Conservation (phyloP, 2,329 filamentous ascomycete species). For the Cercospora citrullina region DNA sequence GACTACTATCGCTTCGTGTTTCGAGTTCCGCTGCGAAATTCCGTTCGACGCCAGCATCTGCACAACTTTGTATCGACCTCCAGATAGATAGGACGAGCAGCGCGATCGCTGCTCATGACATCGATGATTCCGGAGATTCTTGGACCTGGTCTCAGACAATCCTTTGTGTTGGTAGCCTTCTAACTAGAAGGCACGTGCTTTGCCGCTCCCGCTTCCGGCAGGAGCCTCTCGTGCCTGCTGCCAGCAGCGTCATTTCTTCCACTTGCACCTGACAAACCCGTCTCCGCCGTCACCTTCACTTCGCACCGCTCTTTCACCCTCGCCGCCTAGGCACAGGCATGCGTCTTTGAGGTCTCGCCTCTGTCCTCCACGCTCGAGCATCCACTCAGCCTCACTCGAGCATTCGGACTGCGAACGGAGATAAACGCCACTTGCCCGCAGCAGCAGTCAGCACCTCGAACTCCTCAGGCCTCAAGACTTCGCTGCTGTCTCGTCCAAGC, state of each 20-base stretch:
- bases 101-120: not conserved
- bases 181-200: constrained; percentile 2
- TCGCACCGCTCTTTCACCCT: not conserved
- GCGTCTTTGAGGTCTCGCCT: not conserved
- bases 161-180: constrained; percentile 4
- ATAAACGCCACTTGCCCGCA: constrained; percentile 21
- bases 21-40: not conserved
- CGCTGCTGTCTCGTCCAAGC: constrained; percentile 23
- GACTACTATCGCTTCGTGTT: not conserved
- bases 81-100: not conserved
- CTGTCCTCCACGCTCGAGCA: not conserved
- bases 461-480: constrained; percentile 4
- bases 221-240: constrained; percentile 7
- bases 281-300: constrained; percentile 8
- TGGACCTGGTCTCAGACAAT: constrained; percentile 8
- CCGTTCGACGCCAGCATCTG: not conserved
- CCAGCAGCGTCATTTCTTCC: constrained; percentile 5
- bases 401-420: not conserved
- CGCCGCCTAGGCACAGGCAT: not conserved
- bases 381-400: not conserved
- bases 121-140: not conserved
- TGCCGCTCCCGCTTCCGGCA: constrained; percentile 6
- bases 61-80: not conserved
- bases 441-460: constrained; percentile 12
- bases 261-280: constrained; percentile 8